Base-by-base conservation (phyloP, 2,329 filamentous ascomycete species). In the Xylariaceae sp. region DNA sequence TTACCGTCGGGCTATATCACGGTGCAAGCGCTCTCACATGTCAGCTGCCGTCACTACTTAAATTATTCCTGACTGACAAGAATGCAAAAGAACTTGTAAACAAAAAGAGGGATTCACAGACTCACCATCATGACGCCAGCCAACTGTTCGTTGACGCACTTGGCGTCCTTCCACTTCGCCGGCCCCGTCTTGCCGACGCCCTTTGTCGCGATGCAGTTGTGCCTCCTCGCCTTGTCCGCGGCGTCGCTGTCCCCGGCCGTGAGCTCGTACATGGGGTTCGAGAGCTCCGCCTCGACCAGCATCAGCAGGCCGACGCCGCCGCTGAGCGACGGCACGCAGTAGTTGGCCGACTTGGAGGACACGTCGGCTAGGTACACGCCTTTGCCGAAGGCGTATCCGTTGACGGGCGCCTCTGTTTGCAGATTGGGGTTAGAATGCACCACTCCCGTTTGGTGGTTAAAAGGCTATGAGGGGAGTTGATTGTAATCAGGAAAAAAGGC, bases 291-390 rank as follows among this genome's bases (percentile, higher is more conserved):
- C 54, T 94, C 87, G 50, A 86, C 90, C 1, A 94, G 77, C 9
- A 94, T 70, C 3, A 94, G 67, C 3, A 94, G 68, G 0, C 79
- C 87, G 11, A 78, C 76, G 23, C 74, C 73, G 11, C 70, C 73
- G 15, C 81, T 84, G 44, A 67, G 70, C 48, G 63, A 59, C 0
- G 76, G 60, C 36, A 63, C 71, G 58, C 85, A 90, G 64, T 92
- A 92, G 53, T 77, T 76, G 12, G 85, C 85, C 1, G 81, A 86
- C 61, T 92, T 92, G 57, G 76, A 82, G 0, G 78, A 82, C 69
- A 88, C 86, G 53, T 90, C 85, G 2, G 86, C 85, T 2, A 92
- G 74, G 57, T 92, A 92, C 34, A 92, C 83, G 30, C 87, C 87
- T 60, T 90, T 90, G 40, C 83, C 86, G 50, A 92, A 92, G 81